Evolutionary conservation across 768 basidiomycete genomes (phyloP).

Genomic region (Trametes sanguinea): DNA sequence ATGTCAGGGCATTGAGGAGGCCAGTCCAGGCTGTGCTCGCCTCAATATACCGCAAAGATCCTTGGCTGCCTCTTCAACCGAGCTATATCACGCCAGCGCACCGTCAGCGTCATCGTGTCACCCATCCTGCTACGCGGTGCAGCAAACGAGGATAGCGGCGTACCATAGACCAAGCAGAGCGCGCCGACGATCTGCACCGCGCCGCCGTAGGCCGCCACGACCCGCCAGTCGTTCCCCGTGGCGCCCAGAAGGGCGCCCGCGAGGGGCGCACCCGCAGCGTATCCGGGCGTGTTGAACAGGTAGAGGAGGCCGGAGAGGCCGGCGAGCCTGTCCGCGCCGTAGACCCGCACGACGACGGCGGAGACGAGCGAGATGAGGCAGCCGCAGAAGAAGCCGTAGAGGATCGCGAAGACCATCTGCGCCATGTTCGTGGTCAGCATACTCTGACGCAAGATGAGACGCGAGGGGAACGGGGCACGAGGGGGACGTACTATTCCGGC

Average conservation of each 20-base stretch:
- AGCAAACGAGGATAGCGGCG: not conserved
- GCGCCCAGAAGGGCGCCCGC: conserved; percentile 35
- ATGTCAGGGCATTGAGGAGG: too few relatives aligned
- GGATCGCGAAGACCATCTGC: conserved; percentile 34
- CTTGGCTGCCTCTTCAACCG: too few relatives aligned
- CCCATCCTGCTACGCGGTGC: too few relatives aligned
- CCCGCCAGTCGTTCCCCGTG: conserved; percentile 35
- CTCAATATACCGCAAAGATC: too few relatives aligned
- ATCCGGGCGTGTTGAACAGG: conserved; percentile 26
- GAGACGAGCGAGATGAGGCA: conserved; percentile 38
- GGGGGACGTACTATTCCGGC: conserved; percentile 25
- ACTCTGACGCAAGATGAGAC: too few relatives aligned
- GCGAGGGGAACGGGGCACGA: not conserved
- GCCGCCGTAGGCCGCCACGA: conserved; percentile 35
- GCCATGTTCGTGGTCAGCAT: not conserved
- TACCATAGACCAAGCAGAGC: conserved; percentile 35
- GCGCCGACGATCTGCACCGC: conserved; percentile 34
- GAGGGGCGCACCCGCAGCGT: conserved; percentile 36
- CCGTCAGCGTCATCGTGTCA: too few relatives aligned
- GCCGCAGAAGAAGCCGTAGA: conserved; percentile 39
- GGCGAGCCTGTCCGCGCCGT: conserved; percentile 22
- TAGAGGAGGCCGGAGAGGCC: conserved; percentile 24
- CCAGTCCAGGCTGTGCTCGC: too few relatives aligned
- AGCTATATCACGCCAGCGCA: too few relatives aligned
- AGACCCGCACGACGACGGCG: conserved; percentile 30